phyloP scores from a whole-genome alignment of 495 filamentous ascomycete species.

The Evernia prunastri region DNA sequence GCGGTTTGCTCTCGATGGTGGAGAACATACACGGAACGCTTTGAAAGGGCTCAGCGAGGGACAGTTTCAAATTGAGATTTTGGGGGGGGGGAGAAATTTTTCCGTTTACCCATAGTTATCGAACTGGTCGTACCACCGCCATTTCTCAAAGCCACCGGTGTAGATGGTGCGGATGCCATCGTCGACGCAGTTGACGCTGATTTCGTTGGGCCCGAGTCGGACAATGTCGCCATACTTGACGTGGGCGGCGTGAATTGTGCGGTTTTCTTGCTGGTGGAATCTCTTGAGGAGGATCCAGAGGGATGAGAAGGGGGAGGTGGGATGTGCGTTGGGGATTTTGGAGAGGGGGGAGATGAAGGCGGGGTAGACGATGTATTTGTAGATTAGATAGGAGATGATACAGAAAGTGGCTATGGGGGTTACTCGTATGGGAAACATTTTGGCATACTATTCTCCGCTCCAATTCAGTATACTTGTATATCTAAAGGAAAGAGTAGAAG shows the following conservation, averaged over 20 bases:
- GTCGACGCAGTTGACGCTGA: constrained; percentile 57
- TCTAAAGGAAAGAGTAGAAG: not conserved
- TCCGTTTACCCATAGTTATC: constrained; percentile 24
- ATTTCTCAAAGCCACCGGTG: constrained; percentile 69
- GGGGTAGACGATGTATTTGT: constrained; percentile 56
- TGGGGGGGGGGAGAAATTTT: not conserved
- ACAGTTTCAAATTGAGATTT: constrained; percentile 21
- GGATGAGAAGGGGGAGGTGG: constrained; percentile 55
- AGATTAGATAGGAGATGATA: constrained; percentile 31
- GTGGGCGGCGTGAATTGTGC: constrained; percentile 53
- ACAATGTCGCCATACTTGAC: constrained; percentile 47
- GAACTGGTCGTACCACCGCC: constrained; percentile 55
- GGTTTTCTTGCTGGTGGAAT: constrained; percentile 52
- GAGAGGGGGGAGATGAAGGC: constrained; percentile 60
- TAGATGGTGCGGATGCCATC: constrained; percentile 61
- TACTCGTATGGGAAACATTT: not conserved
- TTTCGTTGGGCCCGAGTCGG: constrained; percentile 49
- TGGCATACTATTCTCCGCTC: not conserved
- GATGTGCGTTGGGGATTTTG: constrained; percentile 64
- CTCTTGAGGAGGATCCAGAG: constrained; percentile 64
- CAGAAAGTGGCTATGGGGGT: not conserved
- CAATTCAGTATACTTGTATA: not conserved
- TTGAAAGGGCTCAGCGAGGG: not conserved
- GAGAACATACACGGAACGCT: constrained; percentile 49
- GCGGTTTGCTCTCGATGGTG: constrained; percentile 42